Evolutionary conservation across 1,284 basidiomycete species (phyloP).

Genomic region (Apiotrichum sp.): DNA sequence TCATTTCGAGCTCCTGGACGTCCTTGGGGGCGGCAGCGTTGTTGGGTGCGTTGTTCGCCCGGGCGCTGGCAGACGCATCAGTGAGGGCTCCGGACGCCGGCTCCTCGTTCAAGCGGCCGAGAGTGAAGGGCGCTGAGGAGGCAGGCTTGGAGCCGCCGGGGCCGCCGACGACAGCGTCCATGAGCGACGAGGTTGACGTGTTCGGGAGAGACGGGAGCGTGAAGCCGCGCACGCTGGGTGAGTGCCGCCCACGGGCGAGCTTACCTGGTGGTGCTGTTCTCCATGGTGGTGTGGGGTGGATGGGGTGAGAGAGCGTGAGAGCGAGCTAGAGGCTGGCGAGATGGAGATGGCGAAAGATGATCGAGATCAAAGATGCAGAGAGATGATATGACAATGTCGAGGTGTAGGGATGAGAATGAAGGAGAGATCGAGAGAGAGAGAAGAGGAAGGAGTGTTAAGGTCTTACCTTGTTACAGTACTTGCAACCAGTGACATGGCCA

Average conservation of each 20-base stretch:
- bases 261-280: background rate
- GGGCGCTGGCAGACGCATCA: slow-evolving; percentile 10
- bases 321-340: too few relatives aligned
- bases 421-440: too few relatives aligned
- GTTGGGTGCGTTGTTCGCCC: slow-evolving; percentile 11
- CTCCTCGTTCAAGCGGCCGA: slow-evolving; percentile 5
- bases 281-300: background rate
- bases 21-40: slow-evolving; percentile 6
- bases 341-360: too few relatives aligned
- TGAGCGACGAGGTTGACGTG: slow-evolving; percentile 27
- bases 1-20: slow-evolving; percentile 38
- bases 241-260: background rate
- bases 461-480: too few relatives aligned
- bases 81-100: background rate
- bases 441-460: too few relatives aligned
- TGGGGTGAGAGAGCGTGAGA: too few relatives aligned
- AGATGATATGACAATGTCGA: too few relatives aligned
- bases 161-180: slow-evolving; percentile 39
- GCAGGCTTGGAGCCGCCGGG: background rate
- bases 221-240: slow-evolving; percentile 4
- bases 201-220: slow-evolving; percentile 18
- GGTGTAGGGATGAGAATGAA: too few relatives aligned
- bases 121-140: background rate
- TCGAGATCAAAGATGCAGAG: too few relatives aligned
- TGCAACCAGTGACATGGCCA: too few relatives aligned